These are phyloP conservation scores for Gastrolobium bilobum DNA, from an alignment of 306 rosid species.

Conservation along the genomic window DNA sequence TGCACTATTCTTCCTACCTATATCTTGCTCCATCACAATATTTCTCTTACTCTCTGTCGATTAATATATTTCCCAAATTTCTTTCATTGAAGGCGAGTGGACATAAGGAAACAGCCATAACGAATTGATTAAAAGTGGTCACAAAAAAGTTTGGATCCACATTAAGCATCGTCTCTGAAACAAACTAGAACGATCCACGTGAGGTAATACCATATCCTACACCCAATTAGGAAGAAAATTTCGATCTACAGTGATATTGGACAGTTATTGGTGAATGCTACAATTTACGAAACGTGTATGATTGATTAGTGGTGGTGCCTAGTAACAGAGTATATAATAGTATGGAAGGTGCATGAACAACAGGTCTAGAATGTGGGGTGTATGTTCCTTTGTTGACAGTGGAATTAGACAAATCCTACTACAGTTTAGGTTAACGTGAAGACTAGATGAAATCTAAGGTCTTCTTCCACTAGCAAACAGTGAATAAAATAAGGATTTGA, in stretches of 20 bases:
- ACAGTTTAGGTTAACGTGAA: too few species aligned
- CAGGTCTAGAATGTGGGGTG: not conserved
- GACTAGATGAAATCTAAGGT: not conserved
- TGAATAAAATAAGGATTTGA: not conserved
- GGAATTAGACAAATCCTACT: too few species aligned
- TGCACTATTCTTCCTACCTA: not conserved
- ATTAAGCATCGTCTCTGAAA: not conserved
- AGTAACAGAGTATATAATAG: too few species aligned
- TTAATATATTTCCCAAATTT: not conserved
- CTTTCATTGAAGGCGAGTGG: slow-evolving; percentile 28
- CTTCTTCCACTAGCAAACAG: slow-evolving; percentile 7
- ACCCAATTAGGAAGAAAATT: not conserved
- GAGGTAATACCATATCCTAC: not conserved
- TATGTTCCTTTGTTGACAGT: not conserved
- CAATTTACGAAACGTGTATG: too few species aligned
- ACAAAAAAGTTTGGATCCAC: slow-evolving; percentile 2
- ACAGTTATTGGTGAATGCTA: too few species aligned
- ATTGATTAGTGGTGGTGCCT: too few species aligned
- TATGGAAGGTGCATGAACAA: not conserved
- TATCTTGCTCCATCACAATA: not conserved
- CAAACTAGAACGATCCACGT: not conserved
- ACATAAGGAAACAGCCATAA: slow-evolving; percentile 31
- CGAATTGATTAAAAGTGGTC: not conserved
- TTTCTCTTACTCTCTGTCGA: not conserved
- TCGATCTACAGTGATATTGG: not conserved